phyloP scores from a whole-genome alignment of 495 filamentous ascomycete genomes.

The Evernia prunastri region DNA sequence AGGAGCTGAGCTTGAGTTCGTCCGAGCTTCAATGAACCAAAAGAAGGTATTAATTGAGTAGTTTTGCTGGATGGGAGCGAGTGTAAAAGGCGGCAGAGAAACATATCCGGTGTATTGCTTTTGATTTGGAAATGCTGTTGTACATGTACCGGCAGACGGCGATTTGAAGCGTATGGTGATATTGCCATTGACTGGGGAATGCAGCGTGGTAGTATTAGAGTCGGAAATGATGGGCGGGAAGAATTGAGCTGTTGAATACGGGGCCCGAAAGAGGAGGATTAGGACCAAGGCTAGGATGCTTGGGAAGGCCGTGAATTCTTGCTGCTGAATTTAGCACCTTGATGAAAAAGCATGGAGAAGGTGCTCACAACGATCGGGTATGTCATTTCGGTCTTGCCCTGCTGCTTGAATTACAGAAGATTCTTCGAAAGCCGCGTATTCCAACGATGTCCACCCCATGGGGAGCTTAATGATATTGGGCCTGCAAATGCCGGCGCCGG shows the following conservation, averaged over 20 bases:
- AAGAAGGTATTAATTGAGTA: constrained; percentile 72
- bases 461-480: constrained; percentile 9
- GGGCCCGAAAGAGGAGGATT: constrained; percentile 1
- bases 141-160: constrained; percentile 48
- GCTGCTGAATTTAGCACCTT: constrained; percentile 1
- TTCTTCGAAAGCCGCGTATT: not conserved
- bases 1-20: constrained; percentile 50
- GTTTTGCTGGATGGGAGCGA: constrained; percentile 43
- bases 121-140: constrained; percentile 48
- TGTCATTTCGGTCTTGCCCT: not conserved
- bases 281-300: constrained; percentile 7
- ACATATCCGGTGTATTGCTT: constrained; percentile 44
- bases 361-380: not conserved
- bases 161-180: constrained; percentile 57
- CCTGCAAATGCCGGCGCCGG: constrained; percentile 13
- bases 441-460: constrained; percentile 6
- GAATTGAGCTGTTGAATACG: constrained; percentile 17
- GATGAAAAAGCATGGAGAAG: not conserved
- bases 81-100: constrained; percentile 43
- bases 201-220: constrained; percentile 38
- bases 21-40: constrained; percentile 65
- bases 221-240: constrained; percentile 9
- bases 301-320: not conserved
- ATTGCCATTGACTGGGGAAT: constrained; percentile 50
- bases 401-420: not conserved